Percentiles rank a stretch among this genome's conserved stretches.
Evolutionary conservation across 495 filamentous ascomycete genomes (phyloP).

Genomic region (Penicilliopsis zonata): DNA sequence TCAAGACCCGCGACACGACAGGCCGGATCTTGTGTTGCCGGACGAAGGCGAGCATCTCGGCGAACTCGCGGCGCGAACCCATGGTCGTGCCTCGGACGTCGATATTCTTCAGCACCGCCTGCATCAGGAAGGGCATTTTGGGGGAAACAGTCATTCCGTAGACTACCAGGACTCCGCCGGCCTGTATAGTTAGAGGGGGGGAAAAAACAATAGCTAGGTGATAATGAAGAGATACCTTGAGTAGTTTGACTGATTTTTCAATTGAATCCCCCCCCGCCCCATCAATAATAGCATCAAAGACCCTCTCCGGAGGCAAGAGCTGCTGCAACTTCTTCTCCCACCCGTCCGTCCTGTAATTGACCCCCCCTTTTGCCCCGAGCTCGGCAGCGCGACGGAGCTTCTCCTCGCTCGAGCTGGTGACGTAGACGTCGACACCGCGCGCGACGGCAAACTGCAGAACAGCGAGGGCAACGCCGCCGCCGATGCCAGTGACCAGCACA

Average conservation of each 20-base stretch:
- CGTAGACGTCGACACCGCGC: conserved; percentile 52
- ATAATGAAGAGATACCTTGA: conserved; percentile 37
- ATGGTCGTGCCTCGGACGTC: conserved; percentile 63
- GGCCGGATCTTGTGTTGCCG: conserved; percentile 48
- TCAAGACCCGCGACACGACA: conserved; percentile 48
- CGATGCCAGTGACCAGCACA: conserved; percentile 66
- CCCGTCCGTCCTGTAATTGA: conserved; percentile 48
- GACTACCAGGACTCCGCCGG: conserved; percentile 53
- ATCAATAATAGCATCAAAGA: conserved; percentile 62
- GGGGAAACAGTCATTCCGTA: conserved; percentile 74
- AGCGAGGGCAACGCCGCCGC: conserved; percentile 65
- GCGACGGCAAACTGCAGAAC: conserved; percentile 59
- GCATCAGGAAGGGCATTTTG: conserved; percentile 60
- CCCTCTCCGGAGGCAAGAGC: conserved; percentile 41
- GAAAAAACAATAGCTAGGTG: neutral
- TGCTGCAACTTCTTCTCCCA: conserved; percentile 59
- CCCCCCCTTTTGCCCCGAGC: conserved; percentile 58
- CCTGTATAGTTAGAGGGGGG: conserved; percentile 11
- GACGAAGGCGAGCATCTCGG: conserved; percentile 67
- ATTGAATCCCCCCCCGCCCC: conserved; percentile 69
- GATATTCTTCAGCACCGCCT: conserved; percentile 62
- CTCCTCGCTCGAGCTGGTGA: conserved; percentile 49
- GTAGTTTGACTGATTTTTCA: conserved; percentile 38
- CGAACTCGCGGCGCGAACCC: conserved; percentile 65
- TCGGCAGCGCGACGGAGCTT: conserved; percentile 53